Evolutionary conservation across 805 yeast genomes (phyloP).

Genomic region (Saccharomycopsis oosterbeekiorum): DNA sequence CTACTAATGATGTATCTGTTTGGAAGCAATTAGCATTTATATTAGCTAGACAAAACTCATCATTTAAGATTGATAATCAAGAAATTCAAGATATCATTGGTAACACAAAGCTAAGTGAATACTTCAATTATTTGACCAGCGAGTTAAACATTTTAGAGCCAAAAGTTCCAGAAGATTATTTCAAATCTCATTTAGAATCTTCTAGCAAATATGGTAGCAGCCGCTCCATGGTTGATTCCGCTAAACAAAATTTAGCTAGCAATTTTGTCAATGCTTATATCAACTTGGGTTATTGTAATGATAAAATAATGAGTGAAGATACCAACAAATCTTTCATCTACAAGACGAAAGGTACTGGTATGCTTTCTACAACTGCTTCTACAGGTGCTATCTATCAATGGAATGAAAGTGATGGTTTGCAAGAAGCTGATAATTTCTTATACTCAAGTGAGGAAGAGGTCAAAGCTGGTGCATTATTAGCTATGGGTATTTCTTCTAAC

Average conservation of each 20-base stretch:
- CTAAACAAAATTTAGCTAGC: conserved; percentile 89
- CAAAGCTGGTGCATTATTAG: conserved; percentile 93
- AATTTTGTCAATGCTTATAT: conserved; percentile 89
- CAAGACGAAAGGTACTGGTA: conserved; percentile 85
- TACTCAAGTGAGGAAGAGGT: conserved; percentile 79
- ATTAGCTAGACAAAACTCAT: conserved; percentile 76
- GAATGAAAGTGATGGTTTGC: conserved; percentile 85
- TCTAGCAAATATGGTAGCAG: conserved; percentile 45
- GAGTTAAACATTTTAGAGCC: conserved; percentile 86
- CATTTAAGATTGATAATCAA: conserved; percentile 53
- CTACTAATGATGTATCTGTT: conserved; percentile 60
- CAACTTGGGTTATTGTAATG: conserved; percentile 85
- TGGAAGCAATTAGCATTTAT: conserved; percentile 90
- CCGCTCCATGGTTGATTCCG: conserved; percentile 59
- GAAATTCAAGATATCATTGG: conserved; percentile 78
- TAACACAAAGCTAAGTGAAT: conserved; percentile 68
- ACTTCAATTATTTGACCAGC: conserved; percentile 68
- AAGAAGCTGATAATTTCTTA: conserved; percentile 77
- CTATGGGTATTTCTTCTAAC: conserved; percentile 85
- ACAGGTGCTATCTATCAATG: conserved; percentile 86
- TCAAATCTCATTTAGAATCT: conserved; percentile 81
- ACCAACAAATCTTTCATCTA: conserved; percentile 77
- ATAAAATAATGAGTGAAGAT: conserved; percentile 67
- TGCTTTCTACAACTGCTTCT: conserved; percentile 85
- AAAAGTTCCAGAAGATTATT: conserved; percentile 89